A percentile compares a stretch with the other conserved stretches of the same genome.
phyloP scores from a whole-genome alignment of 371 early-diverging fungal genomes.

The Rhizopus sp. region DNA sequence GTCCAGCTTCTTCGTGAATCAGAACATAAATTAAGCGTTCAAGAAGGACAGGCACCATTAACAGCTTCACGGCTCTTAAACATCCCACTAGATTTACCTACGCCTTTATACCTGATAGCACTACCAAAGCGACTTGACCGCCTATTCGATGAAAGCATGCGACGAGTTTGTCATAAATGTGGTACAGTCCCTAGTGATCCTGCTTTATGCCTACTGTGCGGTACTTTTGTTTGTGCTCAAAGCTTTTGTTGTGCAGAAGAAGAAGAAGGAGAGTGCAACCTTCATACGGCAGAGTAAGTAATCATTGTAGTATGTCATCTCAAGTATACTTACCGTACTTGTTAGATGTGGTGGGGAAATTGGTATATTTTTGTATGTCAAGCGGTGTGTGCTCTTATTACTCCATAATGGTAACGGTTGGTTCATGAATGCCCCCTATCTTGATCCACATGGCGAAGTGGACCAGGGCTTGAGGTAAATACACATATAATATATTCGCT shows the following conservation, averaged over 20 bases:
- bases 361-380: slow-evolving; percentile 85
- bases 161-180: slow-evolving; percentile 81
- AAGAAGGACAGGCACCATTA: slow-evolving; percentile 14
- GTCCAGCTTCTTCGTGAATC: slow-evolving; percentile 36
- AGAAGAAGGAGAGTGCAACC: slow-evolving; percentile 89
- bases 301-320: not conserved
- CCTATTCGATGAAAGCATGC: slow-evolving; percentile 83
- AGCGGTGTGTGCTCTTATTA: slow-evolving; percentile 79
- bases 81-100: slow-evolving; percentile 57
- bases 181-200: slow-evolving; percentile 83
- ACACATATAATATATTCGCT: not conserved
- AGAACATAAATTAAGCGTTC: slow-evolving; percentile 30
- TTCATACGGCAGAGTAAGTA: slow-evolving; percentile 78
- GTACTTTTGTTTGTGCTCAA: slow-evolving; percentile 88
- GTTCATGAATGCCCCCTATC: slow-evolving; percentile 89
- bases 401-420: slow-evolving; percentile 85
- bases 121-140: slow-evolving; percentile 81
- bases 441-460: slow-evolving; percentile 94
- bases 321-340: slow-evolving; percentile 3
- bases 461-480: slow-evolving; percentile 80
- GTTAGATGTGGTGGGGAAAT: slow-evolving; percentile 86
- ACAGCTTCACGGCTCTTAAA: slow-evolving; percentile 14
- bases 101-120: slow-evolving; percentile 66
- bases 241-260: slow-evolving; percentile 92
- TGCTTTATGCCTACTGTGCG: slow-evolving; percentile 92